Conservation (phyloP, 129 eudicot species). For the Escallonia herrerae region DNA sequence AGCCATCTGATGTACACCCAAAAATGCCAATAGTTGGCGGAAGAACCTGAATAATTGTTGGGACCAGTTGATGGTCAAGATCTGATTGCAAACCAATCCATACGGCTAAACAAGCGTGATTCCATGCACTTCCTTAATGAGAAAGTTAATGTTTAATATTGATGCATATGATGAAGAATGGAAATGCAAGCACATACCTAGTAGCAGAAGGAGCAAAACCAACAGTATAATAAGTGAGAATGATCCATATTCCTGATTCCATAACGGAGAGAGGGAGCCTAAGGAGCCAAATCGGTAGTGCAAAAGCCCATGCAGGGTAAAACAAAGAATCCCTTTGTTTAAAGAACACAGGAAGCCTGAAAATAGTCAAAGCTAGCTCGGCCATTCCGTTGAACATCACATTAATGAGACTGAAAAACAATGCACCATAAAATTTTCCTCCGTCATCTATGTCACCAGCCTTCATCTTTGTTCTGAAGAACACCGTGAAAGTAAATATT, state of each 20-base stretch:
- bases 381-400: constrained; percentile 92
- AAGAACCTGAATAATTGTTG: constrained; percentile 47
- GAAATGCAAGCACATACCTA: constrained; percentile 30
- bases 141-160: too few species aligned
- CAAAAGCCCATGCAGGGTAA: constrained; percentile 93
- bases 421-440: constrained; percentile 68
- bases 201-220: constrained; percentile 85
- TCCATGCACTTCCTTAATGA: too few species aligned
- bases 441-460: constrained; percentile 54
- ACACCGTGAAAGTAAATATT: constrained; percentile 60
- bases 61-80: not conserved
- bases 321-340: constrained; percentile 77
- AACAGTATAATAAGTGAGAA: constrained; percentile 76
- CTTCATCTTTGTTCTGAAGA: constrained; percentile 70
- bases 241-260: constrained; percentile 79
- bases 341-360: constrained; percentile 74
- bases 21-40: constrained; percentile 66
- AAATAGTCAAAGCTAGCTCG: constrained; percentile 65
- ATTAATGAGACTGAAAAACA: constrained; percentile 64
- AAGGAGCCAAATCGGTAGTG: constrained; percentile 77
- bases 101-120: too few species aligned
- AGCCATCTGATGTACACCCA: constrained; percentile 89
- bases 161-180: not conserved
- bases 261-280: constrained; percentile 72
- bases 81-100: not conserved